Evolutionary conservation across 306 rosid species (phyloP), one percentile per base, ranked within the genome.

Genomic region (Luffa aegyptiaca): DNA sequence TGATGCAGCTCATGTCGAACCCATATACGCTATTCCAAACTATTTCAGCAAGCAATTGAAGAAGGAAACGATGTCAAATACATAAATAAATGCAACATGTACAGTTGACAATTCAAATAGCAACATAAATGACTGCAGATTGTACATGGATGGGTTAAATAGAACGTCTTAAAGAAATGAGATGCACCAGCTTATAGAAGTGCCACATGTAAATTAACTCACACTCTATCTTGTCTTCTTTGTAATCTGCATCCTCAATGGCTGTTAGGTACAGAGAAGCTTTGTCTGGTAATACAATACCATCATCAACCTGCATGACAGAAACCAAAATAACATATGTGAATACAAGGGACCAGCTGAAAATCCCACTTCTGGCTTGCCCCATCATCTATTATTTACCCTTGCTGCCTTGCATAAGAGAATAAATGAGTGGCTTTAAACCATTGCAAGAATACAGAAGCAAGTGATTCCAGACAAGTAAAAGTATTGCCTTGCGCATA

Each of bases 181-280:
- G 41, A 71, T 46, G 46, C 77, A 71, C 8, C 77, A 45, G 53
- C 20, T 78, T 68, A 63, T 61, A 69, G 69, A 65, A 70, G 39
- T 58, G 76, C 62, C 52, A 52, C 83, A 66, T 59, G 63, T 80
- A 9, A 83, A 73, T 68, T 76, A 79, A 77, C 98, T 88, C 77
- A 96, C 99, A 96, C 88, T 96, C 99, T 78, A 96, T 96, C 87
- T 96, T 96, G 88, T 96, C 99, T 8, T 96, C 97, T 90, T 91
- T 96, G 86, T 96, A 96, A 46, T 96, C 99, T 73, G 96, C 91
- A 84, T 96, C 99, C 86, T 96, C 99, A 48, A 96, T 96, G 78
- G 97, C 99, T 36, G 98, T 93, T 64, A 96, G 80, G 82, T 83
- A 63, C 56, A 96, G 95, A 70, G 98, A 93, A 1, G 97, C 90